These are phyloP conservation scores for Colletotrichum neosansevieriae DNA, from an alignment of 2,329 filamentous ascomycete genomes.

Conservation along the genomic window DNA sequence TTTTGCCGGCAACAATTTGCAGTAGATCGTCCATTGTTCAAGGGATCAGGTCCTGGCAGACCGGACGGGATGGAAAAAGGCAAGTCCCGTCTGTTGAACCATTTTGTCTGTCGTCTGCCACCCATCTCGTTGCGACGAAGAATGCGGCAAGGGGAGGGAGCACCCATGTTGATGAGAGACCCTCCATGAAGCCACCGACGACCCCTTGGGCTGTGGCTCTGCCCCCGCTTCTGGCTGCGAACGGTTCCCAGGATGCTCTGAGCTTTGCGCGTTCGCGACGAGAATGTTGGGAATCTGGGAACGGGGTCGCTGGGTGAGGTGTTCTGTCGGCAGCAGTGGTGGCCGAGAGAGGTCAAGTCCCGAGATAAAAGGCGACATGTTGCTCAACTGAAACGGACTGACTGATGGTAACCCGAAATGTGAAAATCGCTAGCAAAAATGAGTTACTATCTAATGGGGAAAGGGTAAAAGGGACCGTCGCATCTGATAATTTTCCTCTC, in stretches of 20 bases:
- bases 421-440: too few relatives aligned
- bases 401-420: neutral
- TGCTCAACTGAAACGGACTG: slow-evolving; percentile 1
- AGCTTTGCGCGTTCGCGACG: slow-evolving; percentile 37
- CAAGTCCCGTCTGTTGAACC: neutral
- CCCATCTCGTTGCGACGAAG: slow-evolving; percentile 19
- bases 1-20: neutral
- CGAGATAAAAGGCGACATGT: slow-evolving; percentile 25
- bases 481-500: slow-evolving; percentile 16
- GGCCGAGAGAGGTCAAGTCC: neutral
- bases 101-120: neutral
- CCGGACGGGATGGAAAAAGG: neutral
- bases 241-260: slow-evolving; percentile 27
- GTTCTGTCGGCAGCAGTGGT: neutral
- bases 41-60: neutral
- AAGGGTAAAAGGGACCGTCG: slow-evolving; percentile 12
- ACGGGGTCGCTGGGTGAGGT: neutral
- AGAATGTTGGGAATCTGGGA: slow-evolving; percentile 36
- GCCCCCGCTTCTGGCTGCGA: slow-evolving; percentile 12
- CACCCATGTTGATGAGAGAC: slow-evolving; percentile 13
- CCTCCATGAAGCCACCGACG: slow-evolving; percentile 16
- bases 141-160: slow-evolving; percentile 12
- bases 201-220: slow-evolving; percentile 20
- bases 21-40: slow-evolving; percentile 1
- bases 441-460: slow-evolving; percentile 4